Evolutionary conservation across 116 monocot species (phyloP).

Genomic region (Iris pallida): DNA sequence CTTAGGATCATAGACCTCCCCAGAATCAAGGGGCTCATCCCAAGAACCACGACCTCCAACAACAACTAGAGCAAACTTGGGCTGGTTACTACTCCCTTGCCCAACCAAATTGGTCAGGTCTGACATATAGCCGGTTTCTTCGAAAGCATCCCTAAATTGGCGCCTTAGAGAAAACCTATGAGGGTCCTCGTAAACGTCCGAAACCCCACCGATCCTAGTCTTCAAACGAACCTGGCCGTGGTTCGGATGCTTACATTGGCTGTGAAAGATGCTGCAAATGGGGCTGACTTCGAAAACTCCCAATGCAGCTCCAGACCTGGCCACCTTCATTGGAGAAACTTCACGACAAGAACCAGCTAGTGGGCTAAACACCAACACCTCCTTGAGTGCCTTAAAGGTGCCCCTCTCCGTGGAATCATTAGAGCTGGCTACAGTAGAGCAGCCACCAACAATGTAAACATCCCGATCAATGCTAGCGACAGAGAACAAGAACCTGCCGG

Average conservation of each 20-base stretch:
- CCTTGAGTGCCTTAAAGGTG: conserved; percentile 45
- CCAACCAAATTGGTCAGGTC: neutral
- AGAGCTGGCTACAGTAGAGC: conserved; percentile 20
- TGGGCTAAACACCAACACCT: conserved; percentile 66
- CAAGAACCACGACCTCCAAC: conserved; percentile 66
- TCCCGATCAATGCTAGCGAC: conserved; percentile 51
- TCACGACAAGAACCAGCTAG: conserved; percentile 54
- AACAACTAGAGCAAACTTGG: conserved; percentile 49
- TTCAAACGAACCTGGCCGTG: conserved; percentile 6
- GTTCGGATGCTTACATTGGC: neutral
- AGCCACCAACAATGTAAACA: conserved; percentile 76
- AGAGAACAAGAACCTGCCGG: conserved; percentile 57
- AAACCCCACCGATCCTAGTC: conserved; percentile 27
- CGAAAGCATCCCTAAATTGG: conserved; percentile 40
- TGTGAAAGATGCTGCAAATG: conserved; percentile 28
- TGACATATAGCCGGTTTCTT: conserved; percentile 18
- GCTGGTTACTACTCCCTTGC: conserved; percentile 5
- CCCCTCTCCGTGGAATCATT: conserved; percentile 7
- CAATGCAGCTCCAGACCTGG: conserved; percentile 60
- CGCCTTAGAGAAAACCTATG: conserved; percentile 61
- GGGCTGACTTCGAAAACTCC: conserved; percentile 60
- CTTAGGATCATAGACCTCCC: conserved; percentile 66
- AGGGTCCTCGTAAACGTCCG: conserved; percentile 76
- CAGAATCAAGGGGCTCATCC: conserved; percentile 72
- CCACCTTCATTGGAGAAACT: conserved; percentile 54